Percentiles rank a stretch among this genome's conserved stretches.
phyloP scores from a whole-genome alignment of 163 green algal genomes.

The Chloromonas sp. region DNA sequence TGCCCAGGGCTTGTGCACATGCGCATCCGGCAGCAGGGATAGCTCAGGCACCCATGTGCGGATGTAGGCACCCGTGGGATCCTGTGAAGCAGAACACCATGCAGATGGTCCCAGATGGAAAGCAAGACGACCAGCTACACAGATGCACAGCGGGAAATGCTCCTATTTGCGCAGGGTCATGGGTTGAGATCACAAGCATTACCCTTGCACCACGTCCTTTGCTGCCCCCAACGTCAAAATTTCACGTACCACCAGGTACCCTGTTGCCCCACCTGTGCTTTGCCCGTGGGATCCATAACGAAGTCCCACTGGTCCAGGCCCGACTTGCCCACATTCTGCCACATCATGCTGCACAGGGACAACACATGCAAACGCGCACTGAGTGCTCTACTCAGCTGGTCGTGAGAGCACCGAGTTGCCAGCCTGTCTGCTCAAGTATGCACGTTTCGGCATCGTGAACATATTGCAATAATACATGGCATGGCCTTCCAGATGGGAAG shows the following conservation, averaged over 20 bases:
- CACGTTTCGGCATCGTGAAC: no score
- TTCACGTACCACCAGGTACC: background rate
- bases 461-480: no score
- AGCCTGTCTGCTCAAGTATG: no score
- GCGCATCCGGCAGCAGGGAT: conserved; percentile 19
- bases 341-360: conserved; percentile 59
- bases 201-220: background rate
- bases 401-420: no score
- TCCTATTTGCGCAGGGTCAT: background rate
- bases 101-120: no score
- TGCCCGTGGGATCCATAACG: conserved; percentile 43
- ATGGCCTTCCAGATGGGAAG: no score
- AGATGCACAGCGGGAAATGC: background rate
- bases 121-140: background rate
- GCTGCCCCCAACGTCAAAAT: no score
- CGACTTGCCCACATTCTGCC: conserved; percentile 64
- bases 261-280: conserved; percentile 14
- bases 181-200: background rate
- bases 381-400: no score
- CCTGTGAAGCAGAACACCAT: conserved; percentile 16
- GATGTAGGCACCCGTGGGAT: conserved; percentile 46
- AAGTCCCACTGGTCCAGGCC: conserved; percentile 67
- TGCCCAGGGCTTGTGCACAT: conserved; percentile 25
- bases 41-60: conserved; percentile 53
- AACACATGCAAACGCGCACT: background rate